phyloP scores from a whole-genome alignment of 1,139 yeast genomes.

The Nematodospora anomalae region DNA sequence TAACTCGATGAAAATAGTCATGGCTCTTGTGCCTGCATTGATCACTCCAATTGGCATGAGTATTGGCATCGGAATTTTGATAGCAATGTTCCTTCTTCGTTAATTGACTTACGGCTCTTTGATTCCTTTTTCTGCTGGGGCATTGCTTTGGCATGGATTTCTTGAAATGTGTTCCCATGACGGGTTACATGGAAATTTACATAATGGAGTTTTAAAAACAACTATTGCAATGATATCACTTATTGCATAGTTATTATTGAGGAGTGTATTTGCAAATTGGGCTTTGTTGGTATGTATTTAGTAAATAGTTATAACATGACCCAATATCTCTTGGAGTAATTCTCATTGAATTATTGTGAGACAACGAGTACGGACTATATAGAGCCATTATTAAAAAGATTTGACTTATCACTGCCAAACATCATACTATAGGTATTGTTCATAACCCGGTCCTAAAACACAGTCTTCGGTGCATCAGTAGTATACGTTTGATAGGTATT shows the following conservation, averaged over 20 bases:
- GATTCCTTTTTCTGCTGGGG: slow-evolving; percentile 37
- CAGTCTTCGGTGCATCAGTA: too few relatives aligned
- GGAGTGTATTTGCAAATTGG: slow-evolving; percentile 46
- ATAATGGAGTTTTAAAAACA: slow-evolving; percentile 20
- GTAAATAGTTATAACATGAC: too few relatives aligned
- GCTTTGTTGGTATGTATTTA: too few relatives aligned
- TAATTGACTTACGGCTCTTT: slow-evolving; percentile 33
- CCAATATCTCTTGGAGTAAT: too few relatives aligned
- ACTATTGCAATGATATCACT: slow-evolving; percentile 22
- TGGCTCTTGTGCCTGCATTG: slow-evolving; percentile 30
- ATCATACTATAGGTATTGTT: too few relatives aligned
- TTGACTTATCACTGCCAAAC: too few relatives aligned
- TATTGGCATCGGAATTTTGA: slow-evolving; percentile 35
- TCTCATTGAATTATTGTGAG: too few relatives aligned
- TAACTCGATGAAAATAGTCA: slow-evolving; percentile 22
- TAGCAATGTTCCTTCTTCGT: slow-evolving; percentile 30
- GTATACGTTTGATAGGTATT: too few relatives aligned
- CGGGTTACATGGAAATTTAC: slow-evolving; percentile 32
- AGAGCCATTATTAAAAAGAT: too few relatives aligned
- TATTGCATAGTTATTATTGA: slow-evolving; percentile 32
- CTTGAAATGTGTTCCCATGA: slow-evolving; percentile 37
- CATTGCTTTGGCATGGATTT: slow-evolving; percentile 35
- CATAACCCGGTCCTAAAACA: too few relatives aligned
- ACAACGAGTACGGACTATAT: too few relatives aligned
- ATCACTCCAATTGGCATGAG: slow-evolving; percentile 42